Percentiles rank a stretch among this genome's conserved stretches.
Conservation (phyloP, 164 flowering plant genomes). For the Vitis labrusca region DNA sequence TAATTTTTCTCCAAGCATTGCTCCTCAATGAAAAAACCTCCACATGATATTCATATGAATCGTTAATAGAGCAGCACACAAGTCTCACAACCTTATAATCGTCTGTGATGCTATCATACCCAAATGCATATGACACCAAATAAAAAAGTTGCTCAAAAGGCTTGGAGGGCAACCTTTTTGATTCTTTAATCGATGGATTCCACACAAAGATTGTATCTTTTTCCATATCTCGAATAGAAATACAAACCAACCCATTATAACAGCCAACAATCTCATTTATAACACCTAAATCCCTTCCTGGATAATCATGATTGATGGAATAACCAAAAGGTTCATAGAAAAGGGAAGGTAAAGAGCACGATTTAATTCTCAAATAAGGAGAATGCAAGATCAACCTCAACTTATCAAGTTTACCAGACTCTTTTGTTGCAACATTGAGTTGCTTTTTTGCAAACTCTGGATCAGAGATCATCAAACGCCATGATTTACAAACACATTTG, state of each 20-base stretch:
- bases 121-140: slow-evolving; percentile 21
- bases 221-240: not conserved
- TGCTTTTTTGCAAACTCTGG: slow-evolving; percentile 15
- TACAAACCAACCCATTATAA: slow-evolving; percentile 25
- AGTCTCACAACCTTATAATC: slow-evolving; percentile 28
- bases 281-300: not conserved
- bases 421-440: not conserved
- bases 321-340: not conserved
- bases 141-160: not conserved
- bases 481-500: slow-evolving; percentile 15
- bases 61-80: not conserved
- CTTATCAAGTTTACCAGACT: not conserved
- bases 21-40: slow-evolving; percentile 15
- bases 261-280: slow-evolving; percentile 15
- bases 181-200: slow-evolving; percentile 20
- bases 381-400: not conserved
- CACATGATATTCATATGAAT: not conserved
- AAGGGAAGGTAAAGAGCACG: not conserved
- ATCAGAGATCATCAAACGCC: slow-evolving; percentile 9
- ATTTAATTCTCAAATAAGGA: slow-evolving; percentile 7
- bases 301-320: slow-evolving; percentile 4
- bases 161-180: slow-evolving; percentile 6
- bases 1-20: slow-evolving; percentile 23
- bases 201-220: slow-evolving; percentile 11
- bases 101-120: slow-evolving; percentile 17